Evolutionary conservation across 805 yeast species (phyloP), one percentile per base, ranked within the genome.

Genomic region (Spathaspora sp.): DNA sequence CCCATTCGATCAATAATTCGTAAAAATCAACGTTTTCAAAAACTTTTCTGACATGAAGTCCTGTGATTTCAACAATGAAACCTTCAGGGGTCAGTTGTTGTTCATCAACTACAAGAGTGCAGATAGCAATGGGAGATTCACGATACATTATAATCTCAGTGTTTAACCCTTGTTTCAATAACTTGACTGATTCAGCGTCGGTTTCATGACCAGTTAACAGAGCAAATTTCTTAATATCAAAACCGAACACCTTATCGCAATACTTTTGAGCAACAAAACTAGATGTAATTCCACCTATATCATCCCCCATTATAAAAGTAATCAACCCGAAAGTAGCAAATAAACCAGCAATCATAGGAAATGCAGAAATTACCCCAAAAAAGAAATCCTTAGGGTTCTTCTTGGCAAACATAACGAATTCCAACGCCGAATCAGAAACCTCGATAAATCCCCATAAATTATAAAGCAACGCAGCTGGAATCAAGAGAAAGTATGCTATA

Each of bases 61-160:
- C 80, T 5, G 83, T 73, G 46, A 86, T 81, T 32, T 72, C 76
- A 52, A 85, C 79, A 18, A 74, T 75, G 55, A 79, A 75, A 26
- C 73, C 66, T 14, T 72, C 68, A 20, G 68, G 67, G 8, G 75
- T 65, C 0, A 78, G 68, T 47, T 74, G 60, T 9, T 75, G 72
- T 5, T 60, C 54, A 53, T 67, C 58, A n/a, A 77, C 72, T 44
- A 73, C 75, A 44, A 78, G 70, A 0, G 85, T 76, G 29, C 79
- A 71, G 38, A 84, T 70, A 0, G 91, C 90, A 61, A 88, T 83
- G 16, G 94, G 92, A 0, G 84, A 72, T n/a, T 79, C 80, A 61
- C 92, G 79, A 68, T 87, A 87, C 16, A 79, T 63, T 26, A 86
- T 74, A 40, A 85, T 60, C 48, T 78, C 79, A 1, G 89, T 73